phyloP scores from a whole-genome alignment of 2,329 filamentous ascomycete genomes.

The Aureobasidium leucospermi region DNA sequence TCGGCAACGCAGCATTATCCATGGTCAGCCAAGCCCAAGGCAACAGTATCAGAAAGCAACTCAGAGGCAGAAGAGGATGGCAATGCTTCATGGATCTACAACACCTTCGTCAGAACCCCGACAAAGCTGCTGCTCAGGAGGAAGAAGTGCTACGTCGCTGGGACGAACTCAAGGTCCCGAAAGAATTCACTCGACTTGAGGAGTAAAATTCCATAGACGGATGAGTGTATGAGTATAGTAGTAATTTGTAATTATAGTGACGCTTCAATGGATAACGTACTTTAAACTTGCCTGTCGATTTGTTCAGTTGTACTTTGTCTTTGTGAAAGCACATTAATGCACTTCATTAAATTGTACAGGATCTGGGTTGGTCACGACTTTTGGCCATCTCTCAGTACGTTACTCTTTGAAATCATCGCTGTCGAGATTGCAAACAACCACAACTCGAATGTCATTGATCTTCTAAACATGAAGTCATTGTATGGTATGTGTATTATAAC shows the following conservation, averaged over 20 bases:
- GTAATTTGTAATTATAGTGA: neutral
- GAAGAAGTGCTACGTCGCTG: neutral
- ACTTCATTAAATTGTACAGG: too few species aligned
- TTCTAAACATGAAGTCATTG: too few species aligned
- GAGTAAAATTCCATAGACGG: neutral
- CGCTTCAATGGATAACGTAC: neutral
- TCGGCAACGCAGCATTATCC: neutral
- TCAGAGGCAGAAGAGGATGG: neutral
- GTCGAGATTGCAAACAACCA: too few species aligned
- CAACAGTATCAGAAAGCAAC: neutral
- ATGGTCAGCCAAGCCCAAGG: neutral
- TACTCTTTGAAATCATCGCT: too few species aligned
- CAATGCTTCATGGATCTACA: neutral
- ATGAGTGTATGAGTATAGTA: neutral
- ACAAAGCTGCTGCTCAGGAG: neutral
- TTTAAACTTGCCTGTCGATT: too few species aligned
- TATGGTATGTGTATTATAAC: too few species aligned
- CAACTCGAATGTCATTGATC: too few species aligned
- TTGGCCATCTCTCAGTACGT: too few species aligned
- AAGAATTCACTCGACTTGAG: neutral
- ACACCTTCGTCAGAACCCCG: neutral
- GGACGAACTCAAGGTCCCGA: neutral
- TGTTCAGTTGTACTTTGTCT: too few species aligned
- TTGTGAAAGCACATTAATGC: too few species aligned
- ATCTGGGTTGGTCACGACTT: too few species aligned